phyloP scores from a whole-genome alignment of 1,139 yeast genomes.

The Yamadazyma atmosphaerica region DNA sequence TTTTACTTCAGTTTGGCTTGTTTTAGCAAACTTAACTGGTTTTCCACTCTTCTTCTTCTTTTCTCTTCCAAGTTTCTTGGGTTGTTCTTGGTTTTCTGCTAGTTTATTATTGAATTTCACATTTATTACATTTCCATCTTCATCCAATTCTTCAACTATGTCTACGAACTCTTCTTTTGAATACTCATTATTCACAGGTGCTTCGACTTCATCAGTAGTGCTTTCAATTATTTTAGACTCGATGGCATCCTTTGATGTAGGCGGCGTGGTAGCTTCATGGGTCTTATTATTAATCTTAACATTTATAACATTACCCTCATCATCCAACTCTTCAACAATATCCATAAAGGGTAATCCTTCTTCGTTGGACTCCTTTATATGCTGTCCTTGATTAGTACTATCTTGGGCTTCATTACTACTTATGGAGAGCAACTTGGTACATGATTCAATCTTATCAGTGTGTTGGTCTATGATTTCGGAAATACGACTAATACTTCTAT shows the following conservation, averaged over 20 bases:
- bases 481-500: constrained; percentile 26
- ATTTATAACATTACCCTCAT: constrained; percentile 62
- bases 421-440: constrained; percentile 30
- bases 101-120: constrained; percentile 12
- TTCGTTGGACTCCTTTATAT: constrained; percentile 23
- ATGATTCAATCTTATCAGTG: constrained; percentile 33
- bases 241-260: neutral
- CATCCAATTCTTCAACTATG: constrained; percentile 59
- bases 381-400: constrained; percentile 13
- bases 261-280: neutral
- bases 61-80: constrained; percentile 13
- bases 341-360: constrained; percentile 69
- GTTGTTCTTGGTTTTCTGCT: neutral
- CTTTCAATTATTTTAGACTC: too few relatives aligned
- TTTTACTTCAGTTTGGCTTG: constrained; percentile 2
- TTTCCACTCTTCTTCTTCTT: constrained; percentile 2
- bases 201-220: neutral
- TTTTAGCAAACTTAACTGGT: constrained; percentile 2
- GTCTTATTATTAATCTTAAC: constrained; percentile 12
- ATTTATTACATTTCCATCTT: constrained; percentile 62
- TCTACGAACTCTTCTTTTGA: neutral
- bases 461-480: constrained; percentile 27
- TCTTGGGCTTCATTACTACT: constrained; percentile 29
- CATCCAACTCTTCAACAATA: constrained; percentile 82
- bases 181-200: neutral